These are phyloP conservation scores for Pachysandra terminalis DNA, from an alignment of 164 flowering plant species.

Conservation along the genomic window DNA sequence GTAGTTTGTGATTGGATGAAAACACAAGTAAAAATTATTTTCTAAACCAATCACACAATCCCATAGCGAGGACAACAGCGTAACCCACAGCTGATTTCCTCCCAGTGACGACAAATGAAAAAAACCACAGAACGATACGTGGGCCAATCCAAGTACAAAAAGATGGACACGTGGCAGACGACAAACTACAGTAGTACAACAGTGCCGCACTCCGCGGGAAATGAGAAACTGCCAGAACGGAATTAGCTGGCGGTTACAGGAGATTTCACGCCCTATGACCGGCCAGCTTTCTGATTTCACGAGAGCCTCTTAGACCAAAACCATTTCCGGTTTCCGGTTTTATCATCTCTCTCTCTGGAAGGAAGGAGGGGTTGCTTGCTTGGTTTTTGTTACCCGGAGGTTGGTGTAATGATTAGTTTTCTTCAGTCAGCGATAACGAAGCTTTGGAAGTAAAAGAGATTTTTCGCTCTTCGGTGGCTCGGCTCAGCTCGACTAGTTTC, in stretches of 20 bases:
- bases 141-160: background rate
- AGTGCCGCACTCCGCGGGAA: conserved; percentile 18
- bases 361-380: background rate
- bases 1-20: no score
- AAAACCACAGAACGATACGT: conserved; percentile 18
- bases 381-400: conserved; percentile 38
- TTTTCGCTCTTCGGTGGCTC: conserved; percentile 27
- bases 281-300: conserved; percentile 23
- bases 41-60: no score
- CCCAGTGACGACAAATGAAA: conserved; percentile 3
- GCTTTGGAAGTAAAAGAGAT: conserved; percentile 12
- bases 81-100: no score
- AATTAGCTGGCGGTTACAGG: conserved; percentile 46
- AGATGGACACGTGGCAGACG: conserved; percentile 2
- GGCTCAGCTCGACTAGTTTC: conserved; percentile 12
- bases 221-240: conserved; percentile 24
- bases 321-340: conserved; percentile 8
- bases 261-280: conserved; percentile 28
- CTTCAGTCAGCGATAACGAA: conserved; percentile 36
- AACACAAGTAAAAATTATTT: no score
- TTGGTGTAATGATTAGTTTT: conserved; percentile 48
- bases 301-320: background rate
- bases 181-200: background rate
- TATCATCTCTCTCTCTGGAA: conserved; percentile 3
- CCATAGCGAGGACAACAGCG: no score